These are phyloP conservation scores for Trichosporon inkin DNA, from an alignment of 1,284 basidiomycete species.

Conservation along the genomic window DNA sequence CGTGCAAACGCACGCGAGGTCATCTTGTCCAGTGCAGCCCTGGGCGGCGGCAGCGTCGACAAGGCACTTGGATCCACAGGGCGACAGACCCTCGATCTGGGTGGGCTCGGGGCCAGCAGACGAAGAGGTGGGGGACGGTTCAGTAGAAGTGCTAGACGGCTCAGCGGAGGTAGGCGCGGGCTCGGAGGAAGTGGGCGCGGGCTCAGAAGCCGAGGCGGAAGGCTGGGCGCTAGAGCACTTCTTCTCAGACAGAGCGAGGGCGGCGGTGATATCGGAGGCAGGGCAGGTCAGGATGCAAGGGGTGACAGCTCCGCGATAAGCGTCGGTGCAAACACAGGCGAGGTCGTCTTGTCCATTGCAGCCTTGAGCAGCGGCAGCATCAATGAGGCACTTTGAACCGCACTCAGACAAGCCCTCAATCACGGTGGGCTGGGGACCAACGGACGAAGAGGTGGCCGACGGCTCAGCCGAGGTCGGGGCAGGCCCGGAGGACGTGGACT, in stretches of 20 bases:
- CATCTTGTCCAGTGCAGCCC: slow-evolving; percentile 4
- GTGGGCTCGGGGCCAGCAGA: not conserved
- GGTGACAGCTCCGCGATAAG: not conserved
- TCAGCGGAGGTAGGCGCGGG: not conserved
- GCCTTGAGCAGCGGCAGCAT: not conserved
- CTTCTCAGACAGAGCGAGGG: slow-evolving; percentile 4
- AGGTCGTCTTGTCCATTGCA: slow-evolving; percentile 12
- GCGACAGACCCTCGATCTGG: not conserved
- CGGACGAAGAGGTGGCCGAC: not conserved
- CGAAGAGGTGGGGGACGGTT: not conserved
- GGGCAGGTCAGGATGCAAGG: slow-evolving; percentile 3
- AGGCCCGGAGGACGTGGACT: not conserved
- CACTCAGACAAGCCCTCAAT: slow-evolving; percentile 1
- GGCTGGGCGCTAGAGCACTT: not conserved
- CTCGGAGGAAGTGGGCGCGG: not conserved
- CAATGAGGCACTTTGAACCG: not conserved
- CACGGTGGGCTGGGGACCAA: not conserved
- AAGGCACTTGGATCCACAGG: slow-evolving; percentile 4
- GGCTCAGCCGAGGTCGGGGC: not conserved
- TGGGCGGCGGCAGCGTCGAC: not conserved
- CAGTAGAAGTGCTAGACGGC: not conserved
- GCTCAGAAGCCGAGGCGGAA: not conserved
- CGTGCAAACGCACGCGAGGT: slow-evolving; percentile 9
- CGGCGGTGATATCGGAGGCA: slow-evolving; percentile 6
- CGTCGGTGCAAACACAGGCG: slow-evolving; percentile 4